Base-by-base conservation (phyloP, 306 rosid species). In the Quercus engelmannii region DNA sequence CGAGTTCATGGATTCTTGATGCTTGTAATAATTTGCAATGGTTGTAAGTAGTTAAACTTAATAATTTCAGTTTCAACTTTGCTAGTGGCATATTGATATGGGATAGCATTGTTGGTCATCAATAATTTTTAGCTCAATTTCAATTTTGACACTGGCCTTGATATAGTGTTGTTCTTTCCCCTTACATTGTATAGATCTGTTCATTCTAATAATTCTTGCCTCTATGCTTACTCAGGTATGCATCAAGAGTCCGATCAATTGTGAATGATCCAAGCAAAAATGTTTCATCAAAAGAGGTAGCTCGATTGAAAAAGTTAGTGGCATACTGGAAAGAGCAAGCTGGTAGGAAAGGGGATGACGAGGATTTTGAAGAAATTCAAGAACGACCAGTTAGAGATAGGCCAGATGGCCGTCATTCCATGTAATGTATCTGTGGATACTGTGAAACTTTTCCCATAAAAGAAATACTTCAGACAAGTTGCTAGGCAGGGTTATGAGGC, bases 261-360 rank as follows among this genome's bases (percentile, higher is more conserved):
- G 97, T 93, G 76, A 96, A 96, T 55, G 99, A 96, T 82, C 98
- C 99, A 4, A 93, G 91, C 86, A 91, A 93, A 76, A 88, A 93
- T 74, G 87, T 93, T 25, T 87, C 93, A 19, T 95, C 97, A 1
- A 96, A 96, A 87, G 98, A 96, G 84, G 85, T 93, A 38, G 93
- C 90, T 30, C 87, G 97, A 19, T 76, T 96, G 87, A 96, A 90
- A 76, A 96, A 90, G 75, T 21, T 90, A 76, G 92, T 93, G 35
- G 87, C 89, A 7, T 84, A 91, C 80, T 93, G 99, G 99, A 91
- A 96, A 80, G 98, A 96, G 52, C 98, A 96, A 85, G 99, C 99
- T 18, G 98, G 98, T 19, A 87, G 78, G 83, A 88, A 85, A 80
- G 92, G 92, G 2, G 94, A 93, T 12, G 98, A 88, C 25, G 98